A percentile compares a stretch with the other conserved stretches of the same genome.
These are phyloP conservation scores for Hsuehochloa calcarea DNA, from an alignment of 176 grass and related monocot genomes.

Conservation along the genomic window DNA sequence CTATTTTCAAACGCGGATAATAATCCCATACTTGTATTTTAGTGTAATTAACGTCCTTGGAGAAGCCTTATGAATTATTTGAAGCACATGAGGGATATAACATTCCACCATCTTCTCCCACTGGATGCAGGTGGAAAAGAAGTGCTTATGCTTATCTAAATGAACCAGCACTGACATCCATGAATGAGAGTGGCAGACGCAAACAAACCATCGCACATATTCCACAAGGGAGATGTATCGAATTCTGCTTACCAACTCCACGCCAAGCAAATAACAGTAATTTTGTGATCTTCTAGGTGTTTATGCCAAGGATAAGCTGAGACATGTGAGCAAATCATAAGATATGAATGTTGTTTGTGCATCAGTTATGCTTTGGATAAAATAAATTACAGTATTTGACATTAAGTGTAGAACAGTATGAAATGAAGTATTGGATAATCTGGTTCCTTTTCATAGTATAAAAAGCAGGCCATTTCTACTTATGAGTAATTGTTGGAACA, in stretches of 20 bases:
- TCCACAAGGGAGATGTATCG: slow-evolving; percentile 47
- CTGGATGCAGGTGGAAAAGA: slow-evolving; percentile 75
- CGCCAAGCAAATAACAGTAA: not conserved
- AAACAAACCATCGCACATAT: slow-evolving; percentile 33
- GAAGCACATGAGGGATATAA: slow-evolving; percentile 20
- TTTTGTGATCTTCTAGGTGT: slow-evolving; percentile 34
- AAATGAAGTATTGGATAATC: slow-evolving; percentile 11
- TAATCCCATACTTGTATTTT: not conserved
- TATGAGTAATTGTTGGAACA: not conserved
- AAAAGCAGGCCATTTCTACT: not conserved
- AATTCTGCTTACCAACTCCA: slow-evolving; percentile 18
- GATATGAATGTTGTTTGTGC: slow-evolving; percentile 10
- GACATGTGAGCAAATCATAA: not conserved
- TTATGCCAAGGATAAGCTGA: slow-evolving; percentile 14
- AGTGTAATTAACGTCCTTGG: not conserved
- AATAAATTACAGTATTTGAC: slow-evolving; percentile 34
- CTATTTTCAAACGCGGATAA: not conserved
- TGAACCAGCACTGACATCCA: slow-evolving; percentile 55
- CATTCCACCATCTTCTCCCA: slow-evolving; percentile 25
- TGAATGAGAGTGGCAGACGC: slow-evolving; percentile 42
- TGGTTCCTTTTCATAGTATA: not conserved
- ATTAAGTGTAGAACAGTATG: slow-evolving; percentile 7
- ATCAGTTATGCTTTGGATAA: slow-evolving; percentile 1
- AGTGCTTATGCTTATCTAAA: slow-evolving; percentile 89
- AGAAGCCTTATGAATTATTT: not conserved